Evolutionary conservation across 345 rosid species (phyloP).

Genomic region (Psidium friedrichsthalianum): DNA sequence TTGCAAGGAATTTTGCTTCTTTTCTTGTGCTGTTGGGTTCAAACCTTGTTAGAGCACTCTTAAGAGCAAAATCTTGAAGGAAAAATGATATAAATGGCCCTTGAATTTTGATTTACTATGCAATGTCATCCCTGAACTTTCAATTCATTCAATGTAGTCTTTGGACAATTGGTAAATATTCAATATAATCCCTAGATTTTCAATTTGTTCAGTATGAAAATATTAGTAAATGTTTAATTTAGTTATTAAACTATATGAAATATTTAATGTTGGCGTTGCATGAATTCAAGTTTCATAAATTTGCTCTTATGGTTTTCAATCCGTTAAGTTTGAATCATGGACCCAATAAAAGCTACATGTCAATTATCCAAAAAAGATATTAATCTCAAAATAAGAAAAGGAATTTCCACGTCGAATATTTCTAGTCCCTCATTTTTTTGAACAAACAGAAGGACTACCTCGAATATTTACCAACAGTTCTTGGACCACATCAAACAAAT

Average conservation of each 20-base stretch:
- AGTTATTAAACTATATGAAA: neutral
- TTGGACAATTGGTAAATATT: too few species aligned
- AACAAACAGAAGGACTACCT: neutral
- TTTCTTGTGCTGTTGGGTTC: neutral
- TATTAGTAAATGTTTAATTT: neutral
- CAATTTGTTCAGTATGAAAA: neutral
- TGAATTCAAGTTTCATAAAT: neutral
- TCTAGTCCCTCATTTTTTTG: neutral
- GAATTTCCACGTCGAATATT: too few species aligned
- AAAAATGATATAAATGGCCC: neutral
- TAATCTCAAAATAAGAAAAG: too few species aligned
- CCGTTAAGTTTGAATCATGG: neutral
- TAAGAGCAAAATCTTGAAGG: neutral
- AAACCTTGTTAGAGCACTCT: neutral
- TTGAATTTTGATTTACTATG: neutral
- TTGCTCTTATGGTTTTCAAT: neutral
- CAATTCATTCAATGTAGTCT: neutral
- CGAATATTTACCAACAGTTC: too few species aligned
- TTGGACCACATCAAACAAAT: too few species aligned
- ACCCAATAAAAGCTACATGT: neutral
- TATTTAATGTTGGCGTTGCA: neutral
- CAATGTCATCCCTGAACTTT: accelerated
- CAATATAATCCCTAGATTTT: too few species aligned
- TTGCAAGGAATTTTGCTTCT: neutral
- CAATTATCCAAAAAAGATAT: neutral